Evolutionary conservation across 257 asterid species (phyloP), one percentile per base, ranked within the genome.

Genomic region (Solanum tarijense): DNA sequence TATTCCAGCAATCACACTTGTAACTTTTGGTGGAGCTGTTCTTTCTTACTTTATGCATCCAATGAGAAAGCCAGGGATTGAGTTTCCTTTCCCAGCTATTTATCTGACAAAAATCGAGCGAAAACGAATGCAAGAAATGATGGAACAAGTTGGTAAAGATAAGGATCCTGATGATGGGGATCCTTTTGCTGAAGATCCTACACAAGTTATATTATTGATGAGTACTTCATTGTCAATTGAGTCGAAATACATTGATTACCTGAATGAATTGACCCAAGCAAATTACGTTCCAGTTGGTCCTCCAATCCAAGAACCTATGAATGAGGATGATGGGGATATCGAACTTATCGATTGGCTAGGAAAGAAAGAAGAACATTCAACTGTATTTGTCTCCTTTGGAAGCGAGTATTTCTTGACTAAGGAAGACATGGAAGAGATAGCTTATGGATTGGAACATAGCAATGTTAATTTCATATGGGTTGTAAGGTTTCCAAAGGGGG

Each of bases 291-390:
- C 73, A 12, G 3, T 65, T 25, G 73, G 73, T 65, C 31, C 73
- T 10, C 73, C 31, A 65, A 27, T 65, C 31, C 73, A 82, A 90
- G 86, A 36, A 88, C 91, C 90, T 86, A 86, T 0, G 38, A 36
- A 12, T 5, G 34, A 65, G 16, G 73, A 65, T 65, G 73, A 25
- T 65, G 34, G 16, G 73, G 73, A 65, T 27, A 65, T 65, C 18
- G 16, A n/a, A 27, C 73, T 58, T 23, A 58, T 58, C 5, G 27
- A 25, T n/a, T 65, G 73, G 73, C 73, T 65, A n/a, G 34, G 31
- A 27, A 65, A 65, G 34, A 65, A 65, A 11, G 18, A 65, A n/a
- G 7, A 65, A 25, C 16, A 27, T 65, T 65, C 73, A 65, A 65
- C 73, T 65, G 32, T 65, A 5, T 65, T 65, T 65, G 73, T 65